Evolutionary conservation across 2,329 filamentous ascomycete species (phyloP), one percentile per base, ranked within the genome.

Genomic region (Phyllosticta citriasiana): DNA sequence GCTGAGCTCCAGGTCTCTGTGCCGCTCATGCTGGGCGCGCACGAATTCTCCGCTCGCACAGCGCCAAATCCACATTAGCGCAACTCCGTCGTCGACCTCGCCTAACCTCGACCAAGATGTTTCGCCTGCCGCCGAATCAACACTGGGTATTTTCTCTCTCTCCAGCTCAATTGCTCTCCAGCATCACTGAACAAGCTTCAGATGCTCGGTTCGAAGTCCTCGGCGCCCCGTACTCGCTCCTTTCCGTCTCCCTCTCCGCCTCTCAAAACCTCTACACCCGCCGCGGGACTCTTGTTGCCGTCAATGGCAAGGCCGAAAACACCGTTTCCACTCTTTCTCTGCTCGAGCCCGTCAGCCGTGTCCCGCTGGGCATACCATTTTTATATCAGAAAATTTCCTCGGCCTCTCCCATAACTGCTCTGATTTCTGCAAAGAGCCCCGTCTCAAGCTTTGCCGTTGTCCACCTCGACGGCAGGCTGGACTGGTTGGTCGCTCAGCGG

Each of bases 191-290:
- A 52, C 47, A 47, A 19, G 6, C 27, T 8, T 25, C 67, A 97
- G 94, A 97, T 82, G 94, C 94, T 60, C 86, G 87, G 62, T 99
- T 99, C 74, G 91, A 97, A 75, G 91, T 97, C 55, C 80, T 99
- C 65, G 94, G 94, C 64, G 84, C 89, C 25, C 91, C 93, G 1
- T 94, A 94, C 75, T 97, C 94, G 60, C 85, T 99, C 65, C 86
- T 99, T 67, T 97, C 93, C 24, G 92, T 96, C 66, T 90, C 88
- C 7, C 84, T 99, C 58, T 95, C 94, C 40, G 89, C 94, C 52
- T 97, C 93, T 33, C 93, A 97, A 74, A 88, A 89, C 68, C 85
- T 99, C 57, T 97, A 94, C 76, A 97, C 94, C 24, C 84, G 93
- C 67, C 86, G 91, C 69, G 95, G 95, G 59, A 96, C 93, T 1